A percentile compares a stretch with the other conserved stretches of the same genome.
These are phyloP conservation scores for Lodderomyces theae DNA, from an alignment of 1,139 yeast species.

Conservation along the genomic window DNA sequence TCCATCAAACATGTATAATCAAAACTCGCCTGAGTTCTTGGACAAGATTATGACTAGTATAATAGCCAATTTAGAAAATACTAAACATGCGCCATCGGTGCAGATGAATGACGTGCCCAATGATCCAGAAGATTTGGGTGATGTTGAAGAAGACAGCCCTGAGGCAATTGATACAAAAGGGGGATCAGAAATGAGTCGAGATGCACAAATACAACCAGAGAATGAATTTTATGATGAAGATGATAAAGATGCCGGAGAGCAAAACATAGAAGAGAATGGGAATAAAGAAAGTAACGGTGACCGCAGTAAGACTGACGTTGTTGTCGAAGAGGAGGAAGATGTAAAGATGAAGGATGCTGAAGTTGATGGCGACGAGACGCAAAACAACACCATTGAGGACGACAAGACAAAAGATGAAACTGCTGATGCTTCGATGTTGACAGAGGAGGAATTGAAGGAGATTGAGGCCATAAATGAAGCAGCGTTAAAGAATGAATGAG, in stretches of 20 bases:
- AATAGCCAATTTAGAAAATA: slow-evolving; percentile 73
- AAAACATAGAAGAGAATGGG: slow-evolving; percentile 18
- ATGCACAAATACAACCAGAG: slow-evolving; percentile 62
- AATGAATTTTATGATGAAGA: slow-evolving; percentile 69
- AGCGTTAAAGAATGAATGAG: slow-evolving; percentile 5
- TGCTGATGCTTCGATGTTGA: slow-evolving; percentile 17
- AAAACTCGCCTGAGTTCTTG: slow-evolving; percentile 89
- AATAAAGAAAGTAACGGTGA: slow-evolving; percentile 1
- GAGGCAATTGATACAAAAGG: slow-evolving; percentile 86
- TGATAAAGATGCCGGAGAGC: slow-evolving; percentile 48
- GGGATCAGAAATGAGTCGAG: slow-evolving; percentile 84
- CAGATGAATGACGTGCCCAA: slow-evolving; percentile 89
- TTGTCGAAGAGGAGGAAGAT: slow-evolving; percentile 4
- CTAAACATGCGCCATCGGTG: slow-evolving; percentile 93
- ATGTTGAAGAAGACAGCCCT: slow-evolving; percentile 56
- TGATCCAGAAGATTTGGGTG: slow-evolving; percentile 82
- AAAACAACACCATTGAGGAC: slow-evolving; percentile 8
- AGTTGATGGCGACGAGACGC: slow-evolving; percentile 5
- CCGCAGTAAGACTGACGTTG: not conserved
- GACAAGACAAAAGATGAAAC: slow-evolving; percentile 8
- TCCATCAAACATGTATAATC: slow-evolving; percentile 95
- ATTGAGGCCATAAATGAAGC: slow-evolving; percentile 33
- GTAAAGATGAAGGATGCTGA: slow-evolving; percentile 2
- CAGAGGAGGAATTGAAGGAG: slow-evolving; percentile 41
- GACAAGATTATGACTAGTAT: slow-evolving; percentile 81